phyloP scores from a whole-genome alignment of 176 grass and related monocot genomes.

The Triticum turgidum region DNA sequence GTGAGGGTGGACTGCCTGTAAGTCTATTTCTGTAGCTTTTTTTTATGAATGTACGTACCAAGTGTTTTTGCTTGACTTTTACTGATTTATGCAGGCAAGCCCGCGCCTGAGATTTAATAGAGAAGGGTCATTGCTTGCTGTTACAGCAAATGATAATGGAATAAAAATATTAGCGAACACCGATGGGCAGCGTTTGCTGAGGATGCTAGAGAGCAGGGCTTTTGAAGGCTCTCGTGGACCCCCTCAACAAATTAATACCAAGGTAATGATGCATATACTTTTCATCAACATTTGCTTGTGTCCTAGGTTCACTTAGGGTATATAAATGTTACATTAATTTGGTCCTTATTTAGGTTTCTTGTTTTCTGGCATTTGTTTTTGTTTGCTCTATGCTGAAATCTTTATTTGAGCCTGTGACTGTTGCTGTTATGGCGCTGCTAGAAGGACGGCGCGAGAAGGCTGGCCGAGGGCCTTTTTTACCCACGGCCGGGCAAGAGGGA shows the following conservation, averaged over 20 bases:
- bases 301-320: not conserved
- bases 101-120: constrained; percentile 96
- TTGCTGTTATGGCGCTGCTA: not conserved
- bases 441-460: too few species aligned
- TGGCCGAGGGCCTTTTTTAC: too few species aligned
- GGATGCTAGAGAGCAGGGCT: constrained; percentile 85
- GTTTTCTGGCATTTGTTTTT: constrained; percentile 9
- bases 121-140: constrained; percentile 93
- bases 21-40: constrained; percentile 35
- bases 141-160: constrained; percentile 91
- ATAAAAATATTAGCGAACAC: constrained; percentile 97
- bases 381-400: constrained; percentile 11
- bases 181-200: constrained; percentile 89
- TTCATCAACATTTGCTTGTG: not conserved
- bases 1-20: constrained; percentile 89
- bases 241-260: constrained; percentile 84
- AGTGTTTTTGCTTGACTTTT: constrained; percentile 18
- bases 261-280: constrained; percentile 32
- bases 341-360: not conserved
- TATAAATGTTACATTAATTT: constrained; percentile 19
- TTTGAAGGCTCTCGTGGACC: constrained; percentile 80
- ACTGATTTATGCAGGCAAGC: constrained; percentile 66
- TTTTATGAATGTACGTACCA: not conserved
- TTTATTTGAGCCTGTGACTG: not conserved
- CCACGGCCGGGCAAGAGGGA: too few species aligned